These are phyloP conservation scores for Lactarius psammicola DNA, from an alignment of 768 basidiomycete species.

Conservation along the genomic window DNA sequence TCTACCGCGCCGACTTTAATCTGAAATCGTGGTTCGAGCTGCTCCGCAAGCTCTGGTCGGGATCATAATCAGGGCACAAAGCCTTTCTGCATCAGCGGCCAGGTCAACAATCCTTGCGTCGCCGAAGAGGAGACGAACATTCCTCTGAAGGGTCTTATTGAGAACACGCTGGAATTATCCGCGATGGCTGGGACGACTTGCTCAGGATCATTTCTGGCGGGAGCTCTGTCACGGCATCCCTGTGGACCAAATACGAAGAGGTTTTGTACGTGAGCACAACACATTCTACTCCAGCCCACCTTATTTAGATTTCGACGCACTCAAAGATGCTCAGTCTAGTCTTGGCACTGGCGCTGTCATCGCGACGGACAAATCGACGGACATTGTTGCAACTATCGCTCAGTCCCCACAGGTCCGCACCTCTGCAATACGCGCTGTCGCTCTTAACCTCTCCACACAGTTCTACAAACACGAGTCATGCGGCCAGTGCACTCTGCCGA, in stretches of 20 bases:
- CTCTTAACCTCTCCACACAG: background rate
- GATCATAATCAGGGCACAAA: constrained; percentile 92
- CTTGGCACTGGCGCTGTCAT: constrained; percentile 99
- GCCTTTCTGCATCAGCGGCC: constrained; percentile 94
- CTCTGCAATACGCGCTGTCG: background rate
- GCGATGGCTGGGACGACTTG: constrained; percentile 96
- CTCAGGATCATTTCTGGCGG: constrained; percentile 97
- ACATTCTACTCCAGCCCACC: background rate
- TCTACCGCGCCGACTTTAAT: constrained; percentile 92
- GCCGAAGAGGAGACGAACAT: constrained; percentile 99
- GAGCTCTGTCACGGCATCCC: constrained; percentile 88
- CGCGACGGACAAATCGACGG: constrained; percentile 99
- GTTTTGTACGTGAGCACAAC: constrained; percentile 64
- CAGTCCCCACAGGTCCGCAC: constrained; percentile 72
- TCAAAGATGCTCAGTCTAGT: constrained; percentile 93
- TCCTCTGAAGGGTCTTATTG: constrained; percentile 85
- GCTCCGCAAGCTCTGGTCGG: constrained; percentile 94
- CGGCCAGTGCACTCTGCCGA: constrained; percentile 67
- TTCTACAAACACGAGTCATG: constrained; percentile 61
- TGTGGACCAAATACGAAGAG: constrained; percentile 75
- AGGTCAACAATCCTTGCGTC: constrained; percentile 97
- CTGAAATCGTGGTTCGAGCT: constrained; percentile 78
- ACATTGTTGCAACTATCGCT: constrained; percentile 89
- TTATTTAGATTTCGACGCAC: constrained; percentile 80
- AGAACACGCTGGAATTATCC: constrained; percentile 94